Conservation (phyloP, 2,329 filamentous ascomycete genomes). For the Diaporthe citriasiana region DNA sequence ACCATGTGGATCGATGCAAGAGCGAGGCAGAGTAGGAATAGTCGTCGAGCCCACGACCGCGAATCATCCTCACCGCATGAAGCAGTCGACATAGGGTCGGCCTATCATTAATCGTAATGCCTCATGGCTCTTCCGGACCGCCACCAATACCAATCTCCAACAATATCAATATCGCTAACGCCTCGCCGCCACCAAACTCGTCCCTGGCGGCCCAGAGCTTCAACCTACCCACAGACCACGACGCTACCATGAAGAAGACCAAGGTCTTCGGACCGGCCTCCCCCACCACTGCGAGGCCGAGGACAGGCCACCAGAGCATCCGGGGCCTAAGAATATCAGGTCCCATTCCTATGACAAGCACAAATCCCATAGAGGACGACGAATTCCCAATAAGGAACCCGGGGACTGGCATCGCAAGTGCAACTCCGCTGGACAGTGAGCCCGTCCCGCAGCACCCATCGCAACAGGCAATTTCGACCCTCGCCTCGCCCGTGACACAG, state of each 20-base stretch:
- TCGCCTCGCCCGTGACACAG: slow-evolving; percentile 38
- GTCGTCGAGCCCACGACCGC: slow-evolving; percentile 29
- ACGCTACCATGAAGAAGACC: slow-evolving; percentile 41
- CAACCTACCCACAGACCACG: slow-evolving; percentile 23
- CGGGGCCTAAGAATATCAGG: slow-evolving; percentile 70
- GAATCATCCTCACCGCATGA: slow-evolving; percentile 45
- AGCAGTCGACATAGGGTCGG: slow-evolving; percentile 42
- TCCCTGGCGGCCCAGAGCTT: slow-evolving; percentile 28
- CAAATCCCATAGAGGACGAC: slow-evolving; percentile 61
- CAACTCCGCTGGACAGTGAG: slow-evolving; percentile 47
- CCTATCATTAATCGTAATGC: slow-evolving; percentile 43
- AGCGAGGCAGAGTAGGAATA: slow-evolving; percentile 42
- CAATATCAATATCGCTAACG: slow-evolving; percentile 28
- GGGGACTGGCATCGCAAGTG: slow-evolving; percentile 54
- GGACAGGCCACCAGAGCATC: slow-evolving; percentile 61
- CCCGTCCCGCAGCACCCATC: slow-evolving; percentile 40
- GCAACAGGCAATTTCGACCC: slow-evolving; percentile 43
- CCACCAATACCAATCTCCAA: slow-evolving; percentile 44
- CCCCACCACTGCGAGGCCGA: slow-evolving; percentile 57
- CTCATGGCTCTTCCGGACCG: slow-evolving; percentile 48
- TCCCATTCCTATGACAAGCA: slow-evolving; percentile 68
- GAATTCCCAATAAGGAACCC: slow-evolving; percentile 67
- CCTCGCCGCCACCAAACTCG: slow-evolving; percentile 30
- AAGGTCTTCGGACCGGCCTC: slow-evolving; percentile 41
- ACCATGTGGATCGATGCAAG: slow-evolving; percentile 49